Conservation (phyloP, 768 basidiomycete species). For the Thelephora ganbajun region DNA sequence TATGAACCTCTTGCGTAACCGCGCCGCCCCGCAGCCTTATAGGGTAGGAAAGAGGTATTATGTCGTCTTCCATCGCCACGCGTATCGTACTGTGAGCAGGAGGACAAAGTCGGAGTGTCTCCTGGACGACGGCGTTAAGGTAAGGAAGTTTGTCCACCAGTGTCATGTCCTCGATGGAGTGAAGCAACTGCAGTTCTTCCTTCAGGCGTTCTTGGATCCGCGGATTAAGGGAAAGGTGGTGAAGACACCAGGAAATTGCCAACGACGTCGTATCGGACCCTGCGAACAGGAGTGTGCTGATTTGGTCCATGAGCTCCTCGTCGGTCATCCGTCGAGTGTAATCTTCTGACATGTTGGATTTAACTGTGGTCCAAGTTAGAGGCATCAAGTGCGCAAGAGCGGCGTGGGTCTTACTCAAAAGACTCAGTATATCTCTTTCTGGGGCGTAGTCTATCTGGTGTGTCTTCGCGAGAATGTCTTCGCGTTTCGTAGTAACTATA, state of each 20-base stretch:
- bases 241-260: conserved; percentile 22
- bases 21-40: conserved; percentile 14
- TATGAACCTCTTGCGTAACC: conserved; percentile 6
- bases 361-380: conserved; percentile 35
- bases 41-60: conserved; percentile 33
- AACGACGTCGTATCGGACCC: conserved; percentile 29
- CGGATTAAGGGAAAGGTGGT: conserved; percentile 23
- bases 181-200: conserved; percentile 22
- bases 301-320: conserved; percentile 71
- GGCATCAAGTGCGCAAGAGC: neutral
- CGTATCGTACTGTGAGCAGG: conserved; percentile 51
- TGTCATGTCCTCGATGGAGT: conserved; percentile 9
- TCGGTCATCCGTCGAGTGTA: conserved; percentile 69
- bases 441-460: conserved; percentile 32
- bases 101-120: conserved; percentile 38
- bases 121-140: conserved; percentile 49
- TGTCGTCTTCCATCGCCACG: conserved; percentile 28
- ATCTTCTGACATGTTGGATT: conserved; percentile 67
- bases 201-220: conserved; percentile 24
- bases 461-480: conserved; percentile 42
- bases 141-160: conserved; percentile 26
- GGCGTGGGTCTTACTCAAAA: conserved; percentile 42
- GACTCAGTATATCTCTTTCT: conserved; percentile 66
- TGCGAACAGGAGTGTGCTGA: conserved; percentile 73
- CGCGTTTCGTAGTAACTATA: conserved; percentile 1